phyloP scores from a whole-genome alignment of 106 monocot species.

The Triglochin maritima region DNA sequence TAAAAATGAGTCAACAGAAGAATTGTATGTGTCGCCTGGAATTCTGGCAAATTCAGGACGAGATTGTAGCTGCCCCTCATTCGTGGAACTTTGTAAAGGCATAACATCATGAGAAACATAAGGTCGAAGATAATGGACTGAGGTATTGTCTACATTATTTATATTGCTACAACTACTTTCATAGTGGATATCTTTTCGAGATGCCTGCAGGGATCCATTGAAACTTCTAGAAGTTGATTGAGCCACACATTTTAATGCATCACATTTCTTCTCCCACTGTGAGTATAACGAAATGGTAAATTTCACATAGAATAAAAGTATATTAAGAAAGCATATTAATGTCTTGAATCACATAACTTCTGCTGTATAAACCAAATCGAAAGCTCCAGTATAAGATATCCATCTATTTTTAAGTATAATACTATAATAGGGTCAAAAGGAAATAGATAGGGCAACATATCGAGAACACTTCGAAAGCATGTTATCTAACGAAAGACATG shows the following conservation, averaged over 20 bases:
- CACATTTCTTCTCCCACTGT: constrained; percentile 90
- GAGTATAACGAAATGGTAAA: too few relatives aligned
- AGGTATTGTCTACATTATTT: constrained; percentile 39
- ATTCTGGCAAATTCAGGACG: constrained; percentile 12
- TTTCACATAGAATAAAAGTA: too few relatives aligned
- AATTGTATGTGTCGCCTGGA: constrained; percentile 6
- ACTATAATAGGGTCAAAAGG: too few relatives aligned
- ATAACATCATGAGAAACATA: constrained; percentile 61
- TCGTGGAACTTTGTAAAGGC: constrained; percentile 96
- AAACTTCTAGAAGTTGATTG: constrained; percentile 12
- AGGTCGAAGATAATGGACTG: constrained; percentile 32
- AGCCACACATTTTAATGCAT: constrained; percentile 21
- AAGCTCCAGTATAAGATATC: not conserved
- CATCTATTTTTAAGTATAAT: too few relatives aligned
- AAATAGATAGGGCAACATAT: too few relatives aligned
- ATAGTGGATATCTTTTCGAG: constrained; percentile 84
- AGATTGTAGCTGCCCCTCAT: constrained; percentile 36
- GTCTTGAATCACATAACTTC: too few relatives aligned
- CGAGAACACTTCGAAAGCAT: too few relatives aligned
- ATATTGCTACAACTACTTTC: constrained; percentile 45
- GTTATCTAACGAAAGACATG: too few relatives aligned
- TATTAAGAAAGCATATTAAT: too few relatives aligned
- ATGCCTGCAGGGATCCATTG: constrained; percentile 16
- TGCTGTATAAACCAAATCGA: not conserved
- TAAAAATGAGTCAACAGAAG: constrained; percentile 4